Base-by-base conservation (phyloP, 129 eudicot genomes). In the Deinandra increscens region DNA sequence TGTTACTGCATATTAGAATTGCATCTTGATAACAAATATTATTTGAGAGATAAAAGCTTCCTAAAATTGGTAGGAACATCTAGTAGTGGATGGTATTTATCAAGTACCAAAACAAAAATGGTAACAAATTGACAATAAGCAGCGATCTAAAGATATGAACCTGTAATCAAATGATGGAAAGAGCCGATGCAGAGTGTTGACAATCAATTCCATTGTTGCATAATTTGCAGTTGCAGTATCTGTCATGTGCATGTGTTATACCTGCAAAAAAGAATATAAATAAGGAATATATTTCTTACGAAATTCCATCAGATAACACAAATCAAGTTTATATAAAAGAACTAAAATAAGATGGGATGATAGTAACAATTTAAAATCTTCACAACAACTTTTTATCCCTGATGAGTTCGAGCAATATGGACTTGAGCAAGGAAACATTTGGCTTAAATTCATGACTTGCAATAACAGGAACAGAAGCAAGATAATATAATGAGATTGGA, bases 101-200 rank as follows among this genome's bases (percentile, higher is more conserved):
- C n/a, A n/a, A n/a, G n/a, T n/a, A n/a, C n/a, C n/a, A n/a, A n/a
- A n/a, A n/a, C n/a, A n/a, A n/a, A n/a, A n/a, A n/a, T n/a, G n/a
- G n/a, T 2, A 7, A 53, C 9, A 49, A 66, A 10, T 8, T 38
- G 56, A 56, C 2, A 12, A 58, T 33, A 56, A 38, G 10, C 9
- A 33, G 63, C 31, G 44, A 9, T n/a, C 9, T 9, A 64, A n/a
- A 38, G 7, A 46, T 68, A 15, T 9, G 50, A 48, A 91, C 97
- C 98, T 92, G 83, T 88, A 92, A 86, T 92, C 96, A 84, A 92
- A 92, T 50, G 86, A 76, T 39, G 98, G 98, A 69, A 92, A 92
- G 49, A 92, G 66, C 42, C 86, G 61, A 68, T 92, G 96, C 88
- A 92, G 78, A 15, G 96, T 84, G 81, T 86, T 88, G 48, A 92